Conservation (phyloP, 2,329 filamentous ascomycete genomes). For the Dothideomycetes sp. region DNA sequence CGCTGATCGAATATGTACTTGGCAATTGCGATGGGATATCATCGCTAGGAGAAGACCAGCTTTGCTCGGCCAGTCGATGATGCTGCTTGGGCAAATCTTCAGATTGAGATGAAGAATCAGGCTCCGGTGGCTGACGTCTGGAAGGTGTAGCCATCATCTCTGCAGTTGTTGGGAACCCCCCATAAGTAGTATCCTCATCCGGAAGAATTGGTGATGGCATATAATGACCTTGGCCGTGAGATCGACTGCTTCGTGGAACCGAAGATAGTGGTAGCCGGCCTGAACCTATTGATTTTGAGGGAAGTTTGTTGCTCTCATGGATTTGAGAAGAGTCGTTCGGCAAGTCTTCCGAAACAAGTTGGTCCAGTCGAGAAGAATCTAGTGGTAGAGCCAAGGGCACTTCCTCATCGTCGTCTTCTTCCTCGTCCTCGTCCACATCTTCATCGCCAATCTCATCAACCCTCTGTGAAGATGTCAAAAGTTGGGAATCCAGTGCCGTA, state of each 20-base stretch:
- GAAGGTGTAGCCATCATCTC: neutral
- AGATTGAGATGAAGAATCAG: neutral
- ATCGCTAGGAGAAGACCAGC: conserved; percentile 10
- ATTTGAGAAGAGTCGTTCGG: neutral
- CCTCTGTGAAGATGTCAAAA: conserved; percentile 23
- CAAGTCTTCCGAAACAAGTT: neutral
- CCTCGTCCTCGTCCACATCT: neutral
- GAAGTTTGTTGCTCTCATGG: neutral
- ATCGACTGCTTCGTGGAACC: neutral
- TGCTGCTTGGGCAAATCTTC: no score
- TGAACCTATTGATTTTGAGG: no score
- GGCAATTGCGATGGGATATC: conserved; percentile 25
- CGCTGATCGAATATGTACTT: conserved; percentile 27
- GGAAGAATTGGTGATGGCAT: neutral
- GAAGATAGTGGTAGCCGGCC: neutral
- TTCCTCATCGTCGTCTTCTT: neutral
- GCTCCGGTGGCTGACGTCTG: neutral
- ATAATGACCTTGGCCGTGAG: neutral
- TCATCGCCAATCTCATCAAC: neutral
- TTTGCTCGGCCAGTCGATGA: neutral
- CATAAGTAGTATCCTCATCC: neutral
- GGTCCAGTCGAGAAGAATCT: conserved; percentile 1
- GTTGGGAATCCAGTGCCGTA: conserved; percentile 33
- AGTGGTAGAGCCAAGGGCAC: no score
- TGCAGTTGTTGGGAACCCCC: neutral